Evolutionary conservation across 78 protist genomes (phyloP), one percentile per base, ranked within the genome.

Genomic region (Dictyostelium intermedium): DNA sequence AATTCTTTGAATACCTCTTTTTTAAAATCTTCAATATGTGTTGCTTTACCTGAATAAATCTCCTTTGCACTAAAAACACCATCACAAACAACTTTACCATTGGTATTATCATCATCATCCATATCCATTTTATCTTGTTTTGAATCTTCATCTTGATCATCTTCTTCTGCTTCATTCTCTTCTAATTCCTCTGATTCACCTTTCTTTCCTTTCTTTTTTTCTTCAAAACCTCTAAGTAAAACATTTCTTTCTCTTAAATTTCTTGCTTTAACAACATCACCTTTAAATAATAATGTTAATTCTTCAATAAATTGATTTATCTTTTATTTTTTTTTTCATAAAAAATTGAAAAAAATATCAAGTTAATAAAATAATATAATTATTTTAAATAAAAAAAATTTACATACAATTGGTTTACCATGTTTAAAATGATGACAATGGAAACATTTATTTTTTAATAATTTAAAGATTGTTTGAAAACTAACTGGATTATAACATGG

Each of bases 401-500:
- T 47, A 89, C 94, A 30, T 89, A 89, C 94, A 35, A 34, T 8
- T 34, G 27, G 72, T 69, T 91, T 94, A 47, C 94, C 94, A 80
- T 92, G 96, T 74, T 86, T 92, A 74, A 98, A 45, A 6, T 13
- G 45, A 83, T 97, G 96, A 91, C 99, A 99, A 60, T 63, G 72
- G n/a, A 91, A 27, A 91, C 99, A 99, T 32, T 53, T 85, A 37
- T 47, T 50, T 11, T 97, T 89, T 43, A 98, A 83, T 10, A 98
- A 77, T 82, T 91, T 70, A 72, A 87, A 18, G 25, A 98, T 2
- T 7, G 35, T 27, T 45, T 32, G n/a, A 87, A 86, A 96, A 32
- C 96, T 77, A 34, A 98, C 45, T 18, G 99, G 99, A 82, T 97
- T 76, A 86, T 97, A 98, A 56, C 96, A 92, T 23, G 99, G 99